These are phyloP conservation scores for Phytophthora palmivora DNA, from an alignment of 352 stramenopile genomes.

Conservation along the genomic window DNA sequence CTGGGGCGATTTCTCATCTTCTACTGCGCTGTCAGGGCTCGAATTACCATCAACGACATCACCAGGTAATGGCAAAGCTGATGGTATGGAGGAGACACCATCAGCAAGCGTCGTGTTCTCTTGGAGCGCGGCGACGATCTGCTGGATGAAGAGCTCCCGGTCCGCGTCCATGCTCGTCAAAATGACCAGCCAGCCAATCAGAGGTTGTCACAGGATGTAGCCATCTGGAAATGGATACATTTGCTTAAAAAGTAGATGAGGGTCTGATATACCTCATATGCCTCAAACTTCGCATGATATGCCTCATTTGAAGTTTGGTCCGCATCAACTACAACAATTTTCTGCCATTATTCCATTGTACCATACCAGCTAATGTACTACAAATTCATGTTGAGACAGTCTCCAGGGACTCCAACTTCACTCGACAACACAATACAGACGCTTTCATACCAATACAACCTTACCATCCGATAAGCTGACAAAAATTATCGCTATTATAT, in stretches of 20 bases:
- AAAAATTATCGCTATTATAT: constrained; percentile 24
- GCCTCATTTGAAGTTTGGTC: too few relatives aligned
- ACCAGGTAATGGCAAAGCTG: constrained; percentile 2
- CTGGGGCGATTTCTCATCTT: constrained; percentile 22
- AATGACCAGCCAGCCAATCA: not conserved
- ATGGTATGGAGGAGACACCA: constrained; percentile 2
- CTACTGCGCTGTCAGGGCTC: constrained; percentile 23
- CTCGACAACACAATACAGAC: constrained; percentile 2
- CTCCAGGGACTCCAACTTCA: too few relatives aligned
- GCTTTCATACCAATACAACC: constrained; percentile 1
- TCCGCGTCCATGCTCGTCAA: constrained; percentile 34
- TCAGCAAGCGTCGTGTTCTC: constrained; percentile 45
- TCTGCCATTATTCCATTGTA: too few relatives aligned
- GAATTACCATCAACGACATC: constrained; percentile 3
- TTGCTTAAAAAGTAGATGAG: not conserved
- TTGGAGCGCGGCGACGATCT: constrained; percentile 63
- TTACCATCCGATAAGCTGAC: not conserved
- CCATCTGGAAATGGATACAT: constrained; percentile 1
- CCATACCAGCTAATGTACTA: not conserved
- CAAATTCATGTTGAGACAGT: not conserved
- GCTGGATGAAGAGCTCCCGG: constrained; percentile 58
- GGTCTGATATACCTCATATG: too few relatives aligned
- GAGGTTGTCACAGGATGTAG: not conserved
- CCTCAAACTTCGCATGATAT: too few relatives aligned
- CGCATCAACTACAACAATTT: too few relatives aligned